Base-by-base conservation (phyloP, 129 eudicot genomes). In the Daucus carota region DNA sequence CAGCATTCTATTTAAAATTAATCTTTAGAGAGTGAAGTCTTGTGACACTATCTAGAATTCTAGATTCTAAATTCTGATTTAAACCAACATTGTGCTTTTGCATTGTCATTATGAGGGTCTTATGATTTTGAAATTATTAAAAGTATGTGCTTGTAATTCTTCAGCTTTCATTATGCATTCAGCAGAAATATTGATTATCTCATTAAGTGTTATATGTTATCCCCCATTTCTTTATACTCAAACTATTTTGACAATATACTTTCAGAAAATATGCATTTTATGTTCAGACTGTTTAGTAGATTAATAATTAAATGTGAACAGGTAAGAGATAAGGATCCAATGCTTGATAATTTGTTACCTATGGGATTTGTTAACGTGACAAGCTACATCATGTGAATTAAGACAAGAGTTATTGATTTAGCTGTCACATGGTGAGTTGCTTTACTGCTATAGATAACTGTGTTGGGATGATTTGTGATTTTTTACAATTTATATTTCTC, bases 351-450 rank as follows among this genome's bases (percentile, higher is more conserved):
- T 31, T 47, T 76, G 79, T 75, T 60, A 48, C 40, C 52, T 73
- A 22, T 34, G 81, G 76, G 74, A 72, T 72, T 43, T 42, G 50
- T 26, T 60, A 74, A 70, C 47, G 11, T 34, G 6, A 15, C 42
- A 32, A 16, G 43, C 77, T 79, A 78, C 76, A 76, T 83, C 66
- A 66, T 20, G 31, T 57, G 47, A 68, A 79, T 29, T 57, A 57
- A n/a, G 65, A 54, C 4, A 14, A 26, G 22, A 9, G 9, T 72
- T 72, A 24, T 26, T 24, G 75, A 83, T 34, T 70, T 69, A 65
- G 77, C 60, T 74, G 75, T 77, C 84, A 70, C 75, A 75, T 77
- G 86, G 84, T 82, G 77, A 44, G 50, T 54, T 75, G 26, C 70
- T 75, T 60, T 43, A n/a, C 65, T 54, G 71, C 66, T 20, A 68